Conservation (phyloP, 768 basidiomycete genomes). For the Mycena latifolia region DNA sequence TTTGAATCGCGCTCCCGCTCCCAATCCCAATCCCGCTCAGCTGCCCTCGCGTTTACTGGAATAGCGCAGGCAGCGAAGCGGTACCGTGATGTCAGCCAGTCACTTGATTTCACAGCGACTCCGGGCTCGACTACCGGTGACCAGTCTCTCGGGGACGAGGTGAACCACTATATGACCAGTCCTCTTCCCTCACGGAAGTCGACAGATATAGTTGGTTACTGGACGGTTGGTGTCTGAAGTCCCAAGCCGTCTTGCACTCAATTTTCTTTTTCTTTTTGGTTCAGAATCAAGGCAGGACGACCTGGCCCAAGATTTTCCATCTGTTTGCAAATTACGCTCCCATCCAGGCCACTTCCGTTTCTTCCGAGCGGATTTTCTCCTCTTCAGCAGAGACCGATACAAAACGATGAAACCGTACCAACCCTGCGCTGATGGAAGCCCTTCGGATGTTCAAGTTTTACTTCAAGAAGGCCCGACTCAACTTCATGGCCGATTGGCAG, state of each 20-base stretch:
- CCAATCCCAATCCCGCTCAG: neutral
- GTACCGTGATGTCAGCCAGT: conserved; percentile 2
- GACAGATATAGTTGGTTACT: conserved; percentile 10
- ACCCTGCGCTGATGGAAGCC: no score
- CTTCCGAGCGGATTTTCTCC: no score
- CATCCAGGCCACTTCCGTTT: no score
- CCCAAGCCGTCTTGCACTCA: neutral
- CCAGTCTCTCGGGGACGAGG: conserved; percentile 3
- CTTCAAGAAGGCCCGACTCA: conserved; percentile 6
- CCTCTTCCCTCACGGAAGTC: conserved; percentile 4
- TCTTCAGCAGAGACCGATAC: no score
- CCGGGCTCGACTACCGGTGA: neutral
- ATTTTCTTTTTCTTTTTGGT: neutral
- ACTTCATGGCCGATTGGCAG: conserved; percentile 5
- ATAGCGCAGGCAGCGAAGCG: conserved; percentile 7
- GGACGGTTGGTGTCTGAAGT: no score
- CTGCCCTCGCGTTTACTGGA: neutral
- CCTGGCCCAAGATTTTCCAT: no score
- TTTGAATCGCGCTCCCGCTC: neutral
- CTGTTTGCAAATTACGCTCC: no score
- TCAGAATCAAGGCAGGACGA: no score
- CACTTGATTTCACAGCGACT: conserved; percentile 7
- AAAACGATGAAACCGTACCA: no score
- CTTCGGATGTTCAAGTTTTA: neutral
- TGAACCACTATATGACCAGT: conserved; percentile 13